A percentile compares a stretch with the other conserved stretches of the same genome.
Conservation (phyloP, 495 filamentous ascomycete genomes). For the Aspergillus incahuasiensis region DNA sequence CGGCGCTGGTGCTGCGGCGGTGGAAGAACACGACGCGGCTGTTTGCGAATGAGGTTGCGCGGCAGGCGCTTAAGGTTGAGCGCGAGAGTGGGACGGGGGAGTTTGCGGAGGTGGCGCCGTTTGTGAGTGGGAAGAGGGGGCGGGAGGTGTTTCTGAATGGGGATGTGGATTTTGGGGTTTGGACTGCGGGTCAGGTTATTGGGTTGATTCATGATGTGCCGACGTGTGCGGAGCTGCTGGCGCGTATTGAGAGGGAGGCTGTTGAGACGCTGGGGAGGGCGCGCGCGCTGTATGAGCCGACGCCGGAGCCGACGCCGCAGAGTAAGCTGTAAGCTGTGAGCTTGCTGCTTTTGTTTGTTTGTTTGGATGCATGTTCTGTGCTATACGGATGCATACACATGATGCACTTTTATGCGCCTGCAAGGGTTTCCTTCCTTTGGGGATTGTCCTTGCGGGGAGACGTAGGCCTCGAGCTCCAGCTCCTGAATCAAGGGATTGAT, state of each 20-base stretch:
- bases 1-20: slow-evolving; percentile 77
- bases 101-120: slow-evolving; percentile 85
- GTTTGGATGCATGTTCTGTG: too few relatives aligned
- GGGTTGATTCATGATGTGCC: slow-evolving; percentile 67
- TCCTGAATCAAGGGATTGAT: slow-evolving; percentile 6
- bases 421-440: not conserved
- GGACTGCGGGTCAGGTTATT: slow-evolving; percentile 69
- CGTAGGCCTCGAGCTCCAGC: not conserved
- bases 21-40: slow-evolving; percentile 92
- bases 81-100: slow-evolving; percentile 79
- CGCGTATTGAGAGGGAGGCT: slow-evolving; percentile 62
- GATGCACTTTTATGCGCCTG: not conserved
- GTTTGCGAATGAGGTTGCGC: slow-evolving; percentile 83
- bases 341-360: slow-evolving; percentile 10
- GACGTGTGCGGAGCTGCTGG: slow-evolving; percentile 54
- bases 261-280: slow-evolving; percentile 43
- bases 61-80: slow-evolving; percentile 78
- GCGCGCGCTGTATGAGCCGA: slow-evolving; percentile 33
- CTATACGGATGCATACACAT: too few relatives aligned
- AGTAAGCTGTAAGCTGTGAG: slow-evolving; percentile 33
- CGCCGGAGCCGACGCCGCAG: slow-evolving; percentile 25
- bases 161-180: slow-evolving; percentile 85
- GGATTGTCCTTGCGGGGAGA: not conserved
- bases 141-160: slow-evolving; percentile 89
- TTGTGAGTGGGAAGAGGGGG: slow-evolving; percentile 88